Conservation (phyloP, 192 early-diverging fungal species). For the Mortierella claussenii region DNA sequence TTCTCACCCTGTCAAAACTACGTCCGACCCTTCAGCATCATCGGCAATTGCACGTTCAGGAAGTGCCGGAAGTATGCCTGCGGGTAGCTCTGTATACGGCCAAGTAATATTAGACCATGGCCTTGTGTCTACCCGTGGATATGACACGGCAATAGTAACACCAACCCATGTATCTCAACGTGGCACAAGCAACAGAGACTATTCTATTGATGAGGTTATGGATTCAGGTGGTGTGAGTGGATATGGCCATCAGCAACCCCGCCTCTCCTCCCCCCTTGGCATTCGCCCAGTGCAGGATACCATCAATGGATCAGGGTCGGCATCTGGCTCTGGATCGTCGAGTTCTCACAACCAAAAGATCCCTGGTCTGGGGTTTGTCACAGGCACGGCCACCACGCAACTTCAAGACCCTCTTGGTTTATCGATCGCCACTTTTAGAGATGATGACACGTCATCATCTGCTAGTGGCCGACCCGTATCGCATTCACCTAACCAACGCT, state of each 20-base stretch:
- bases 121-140: conserved; percentile 5
- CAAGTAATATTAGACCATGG: not conserved
- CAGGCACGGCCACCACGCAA: conserved; percentile 7
- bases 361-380: conserved; percentile 26
- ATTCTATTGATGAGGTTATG: conserved; percentile 42
- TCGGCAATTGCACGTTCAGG: not conserved
- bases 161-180: not conserved
- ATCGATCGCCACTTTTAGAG: not conserved
- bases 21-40: not conserved
- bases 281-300: conserved; percentile 22
- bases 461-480: conserved; percentile 5
- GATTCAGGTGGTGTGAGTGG: conserved; percentile 40
- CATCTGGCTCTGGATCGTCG: not conserved
- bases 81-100: not conserved
- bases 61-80: not conserved
- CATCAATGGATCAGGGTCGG: conserved; percentile 4
- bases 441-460: conserved; percentile 11
- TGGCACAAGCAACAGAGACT: conserved; percentile 7
- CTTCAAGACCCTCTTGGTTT: conserved; percentile 8
- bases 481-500: conserved; percentile 18
- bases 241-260: conserved; percentile 27
- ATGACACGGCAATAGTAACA: conserved; percentile 5
- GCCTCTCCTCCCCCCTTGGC: conserved; percentile 32
- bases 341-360: conserved; percentile 10
- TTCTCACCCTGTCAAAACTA: not conserved